Percentiles rank a stretch among this genome's conserved stretches.
These are phyloP conservation scores for Uncinocarpus reesii DNA, from an alignment of 2,329 filamentous ascomycete genomes.

Conservation along the genomic window DNA sequence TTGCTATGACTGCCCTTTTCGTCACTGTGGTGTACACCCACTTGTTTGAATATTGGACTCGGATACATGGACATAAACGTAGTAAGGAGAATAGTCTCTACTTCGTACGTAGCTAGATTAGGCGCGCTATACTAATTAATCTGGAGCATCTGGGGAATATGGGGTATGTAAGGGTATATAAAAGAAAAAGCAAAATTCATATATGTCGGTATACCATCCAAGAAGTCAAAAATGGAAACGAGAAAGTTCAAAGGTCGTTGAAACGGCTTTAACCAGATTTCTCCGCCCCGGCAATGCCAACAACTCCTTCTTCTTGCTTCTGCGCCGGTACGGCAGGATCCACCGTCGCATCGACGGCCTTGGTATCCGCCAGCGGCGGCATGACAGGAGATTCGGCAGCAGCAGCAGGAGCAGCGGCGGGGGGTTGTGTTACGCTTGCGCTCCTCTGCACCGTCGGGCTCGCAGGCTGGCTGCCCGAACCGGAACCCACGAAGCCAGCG, in stretches of 20 bases:
- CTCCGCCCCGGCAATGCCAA: background rate
- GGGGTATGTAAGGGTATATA: too few relatives aligned
- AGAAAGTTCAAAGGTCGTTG: background rate
- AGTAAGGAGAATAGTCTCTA: too few relatives aligned
- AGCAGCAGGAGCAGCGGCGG: too few relatives aligned
- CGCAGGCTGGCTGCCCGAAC: slow-evolving; percentile 3
- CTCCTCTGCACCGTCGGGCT: slow-evolving; percentile 8
- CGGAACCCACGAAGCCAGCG: slow-evolving; percentile 1
- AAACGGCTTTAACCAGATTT: background rate
- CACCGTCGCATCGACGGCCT: slow-evolving; percentile 1
- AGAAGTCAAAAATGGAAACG: background rate
- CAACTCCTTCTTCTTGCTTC: slow-evolving; percentile 1
- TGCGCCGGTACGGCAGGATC: background rate
- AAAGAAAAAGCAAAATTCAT: too few relatives aligned
- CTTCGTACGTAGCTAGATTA: too few relatives aligned
- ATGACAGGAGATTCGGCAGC: slow-evolving; percentile 4
- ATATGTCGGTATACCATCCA: too few relatives aligned
- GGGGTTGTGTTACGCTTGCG: background rate
- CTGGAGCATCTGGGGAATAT: too few relatives aligned
- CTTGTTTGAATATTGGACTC: too few relatives aligned
- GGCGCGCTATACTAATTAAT: too few relatives aligned
- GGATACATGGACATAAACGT: too few relatives aligned
- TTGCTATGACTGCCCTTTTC: too few relatives aligned
- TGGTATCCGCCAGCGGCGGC: slow-evolving; percentile 3
- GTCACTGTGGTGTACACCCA: too few relatives aligned